phyloP scores from a whole-genome alignment of 768 basidiomycete species.

The Fistulinella prunicolor region DNA sequence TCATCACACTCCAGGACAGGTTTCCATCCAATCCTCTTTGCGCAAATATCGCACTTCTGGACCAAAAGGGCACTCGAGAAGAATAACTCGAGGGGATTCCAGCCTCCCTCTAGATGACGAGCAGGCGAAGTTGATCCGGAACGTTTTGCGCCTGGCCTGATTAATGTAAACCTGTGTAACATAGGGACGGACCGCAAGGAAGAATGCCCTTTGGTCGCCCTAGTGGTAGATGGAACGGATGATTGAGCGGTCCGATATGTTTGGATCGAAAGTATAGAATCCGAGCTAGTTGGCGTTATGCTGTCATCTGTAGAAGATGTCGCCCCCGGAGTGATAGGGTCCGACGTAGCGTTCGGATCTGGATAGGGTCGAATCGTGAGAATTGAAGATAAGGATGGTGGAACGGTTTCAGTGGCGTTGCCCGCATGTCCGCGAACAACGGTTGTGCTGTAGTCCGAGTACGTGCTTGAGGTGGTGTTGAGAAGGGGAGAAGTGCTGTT shows the following conservation, averaged over 20 bases:
- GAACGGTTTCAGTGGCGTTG: slow-evolving; percentile 37
- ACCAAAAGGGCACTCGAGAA: slow-evolving; percentile 70
- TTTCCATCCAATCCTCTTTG: slow-evolving; percentile 83
- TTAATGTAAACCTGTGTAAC: slow-evolving; percentile 82
- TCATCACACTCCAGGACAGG: slow-evolving; percentile 86
- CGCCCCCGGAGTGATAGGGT: slow-evolving; percentile 39
- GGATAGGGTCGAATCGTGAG: slow-evolving; percentile 63
- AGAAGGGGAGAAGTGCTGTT: slow-evolving; percentile 57
- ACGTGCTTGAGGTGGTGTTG: slow-evolving; percentile 39
- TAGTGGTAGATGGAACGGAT: slow-evolving; percentile 49
- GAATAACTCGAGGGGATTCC: slow-evolving; percentile 79
- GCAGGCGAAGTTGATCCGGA: slow-evolving; percentile 29
- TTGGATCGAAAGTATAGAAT: slow-evolving; percentile 54
- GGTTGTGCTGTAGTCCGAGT: slow-evolving; percentile 67
- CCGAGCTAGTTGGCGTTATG: slow-evolving; percentile 39
- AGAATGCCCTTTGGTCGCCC: slow-evolving; percentile 76
- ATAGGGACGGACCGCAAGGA: slow-evolving; percentile 56
- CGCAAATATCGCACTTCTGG: slow-evolving; percentile 79
- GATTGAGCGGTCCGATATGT: slow-evolving; percentile 62
- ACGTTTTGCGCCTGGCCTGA: slow-evolving; percentile 74
- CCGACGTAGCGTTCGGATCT: slow-evolving; percentile 46
- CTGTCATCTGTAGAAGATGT: slow-evolving; percentile 26
- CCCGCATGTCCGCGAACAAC: slow-evolving; percentile 54
- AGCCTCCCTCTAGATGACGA: slow-evolving; percentile 39
- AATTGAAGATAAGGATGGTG: slow-evolving; percentile 66